Percentiles rank a stretch among this genome's conserved stretches.
Evolutionary conservation across 345 rosid genomes (phyloP).

Genomic region (Citrus mangshanensis): DNA sequence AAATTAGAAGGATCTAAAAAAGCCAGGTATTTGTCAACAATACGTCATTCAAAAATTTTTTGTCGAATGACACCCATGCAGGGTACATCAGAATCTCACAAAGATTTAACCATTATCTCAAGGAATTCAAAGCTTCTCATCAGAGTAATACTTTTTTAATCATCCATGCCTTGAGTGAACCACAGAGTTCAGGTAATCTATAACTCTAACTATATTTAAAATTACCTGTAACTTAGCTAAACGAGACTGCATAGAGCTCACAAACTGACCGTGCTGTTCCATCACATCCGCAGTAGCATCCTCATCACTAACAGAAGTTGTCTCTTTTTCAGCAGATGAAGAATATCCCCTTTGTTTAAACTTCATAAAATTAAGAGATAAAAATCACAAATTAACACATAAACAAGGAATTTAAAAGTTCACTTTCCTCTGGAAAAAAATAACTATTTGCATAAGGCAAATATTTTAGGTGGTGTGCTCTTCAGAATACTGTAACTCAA

Average conservation of each 20-base stretch:
- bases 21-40: background rate
- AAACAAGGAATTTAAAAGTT: background rate
- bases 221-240: constrained; percentile 88
- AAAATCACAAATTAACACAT: constrained; percentile 13
- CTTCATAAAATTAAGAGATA: constrained; percentile 21
- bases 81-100: background rate
- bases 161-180: background rate
- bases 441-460: background rate
- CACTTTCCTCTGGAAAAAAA: background rate
- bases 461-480: background rate
- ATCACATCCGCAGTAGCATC: constrained; percentile 64
- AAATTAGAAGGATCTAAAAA: background rate
- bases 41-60: background rate
- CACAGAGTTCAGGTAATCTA: background rate
- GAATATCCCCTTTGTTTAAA: constrained; percentile 59
- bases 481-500: background rate
- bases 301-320: constrained; percentile 57
- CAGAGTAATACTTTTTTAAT: background rate
- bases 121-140: background rate
- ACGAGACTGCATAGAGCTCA: constrained; percentile 92
- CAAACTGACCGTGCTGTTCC: constrained; percentile 79
- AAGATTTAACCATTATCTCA: background rate
- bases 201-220: constrained; percentile 15
- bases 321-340: constrained; percentile 52
- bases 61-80: background rate